These are phyloP conservation scores for Phytophthora pistaciae DNA, from an alignment of 352 stramenopile genomes.

Conservation along the genomic window DNA sequence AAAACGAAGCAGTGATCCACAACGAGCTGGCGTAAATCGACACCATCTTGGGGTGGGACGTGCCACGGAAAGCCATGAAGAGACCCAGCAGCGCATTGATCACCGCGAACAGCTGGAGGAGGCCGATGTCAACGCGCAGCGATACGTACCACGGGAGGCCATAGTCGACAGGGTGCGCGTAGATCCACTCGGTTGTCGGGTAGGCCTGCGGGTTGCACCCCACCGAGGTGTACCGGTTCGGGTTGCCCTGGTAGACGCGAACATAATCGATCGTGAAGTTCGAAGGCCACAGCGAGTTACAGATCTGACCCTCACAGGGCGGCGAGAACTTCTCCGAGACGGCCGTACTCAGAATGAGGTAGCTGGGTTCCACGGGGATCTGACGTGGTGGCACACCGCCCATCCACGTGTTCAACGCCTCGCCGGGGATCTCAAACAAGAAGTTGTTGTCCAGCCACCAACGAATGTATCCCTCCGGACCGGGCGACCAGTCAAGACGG, in stretches of 20 bases:
- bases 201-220: constrained; percentile 94
- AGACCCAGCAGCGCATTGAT: constrained; percentile 66
- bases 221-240: constrained; percentile 91
- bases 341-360: constrained; percentile 98
- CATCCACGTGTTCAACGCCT: constrained; percentile 85
- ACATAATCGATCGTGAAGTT: constrained; percentile 97
- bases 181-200: constrained; percentile 94
- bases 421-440: constrained; percentile 93
- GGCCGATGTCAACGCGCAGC: constrained; percentile 54
- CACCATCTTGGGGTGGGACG: constrained; percentile 58
- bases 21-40: constrained; percentile 65
- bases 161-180: constrained; percentile 86
- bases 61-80: constrained; percentile 68
- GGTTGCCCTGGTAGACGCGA: constrained; percentile 94
- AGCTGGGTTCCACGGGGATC: constrained; percentile 97
- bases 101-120: constrained; percentile 63
- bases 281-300: constrained; percentile 92
- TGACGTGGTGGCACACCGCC: constrained; percentile 72
- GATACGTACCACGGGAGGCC: constrained; percentile 87
- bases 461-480: constrained; percentile 91
- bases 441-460: constrained; percentile 96
- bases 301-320: constrained; percentile 93
- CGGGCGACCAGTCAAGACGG: constrained; percentile 96
- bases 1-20: constrained; percentile 73
- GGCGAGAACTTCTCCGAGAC: constrained; percentile 96